Conservation (phyloP, 108 stramenopile species). For the Nannochloropsis gaditana region DNA sequence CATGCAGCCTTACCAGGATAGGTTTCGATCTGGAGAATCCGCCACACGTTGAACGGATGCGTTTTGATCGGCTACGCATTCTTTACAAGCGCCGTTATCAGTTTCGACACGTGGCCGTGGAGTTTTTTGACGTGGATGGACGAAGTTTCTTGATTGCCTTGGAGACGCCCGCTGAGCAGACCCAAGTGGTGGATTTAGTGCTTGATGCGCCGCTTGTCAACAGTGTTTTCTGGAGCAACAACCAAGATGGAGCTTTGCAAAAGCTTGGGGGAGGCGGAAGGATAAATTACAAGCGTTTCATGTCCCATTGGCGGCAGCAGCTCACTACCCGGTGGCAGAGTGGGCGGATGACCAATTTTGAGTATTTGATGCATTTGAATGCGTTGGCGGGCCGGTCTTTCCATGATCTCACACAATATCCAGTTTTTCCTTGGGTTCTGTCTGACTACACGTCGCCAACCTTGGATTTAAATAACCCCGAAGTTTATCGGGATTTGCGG, state of each 20-base stretch:
- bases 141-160: constrained; percentile 40
- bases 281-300: constrained; percentile 43
- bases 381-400: constrained; percentile 55
- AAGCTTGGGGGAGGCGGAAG: not conserved
- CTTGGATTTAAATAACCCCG: constrained; percentile 68
- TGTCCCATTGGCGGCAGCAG: constrained; percentile 23
- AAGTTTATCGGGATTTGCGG: constrained; percentile 74
- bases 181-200: constrained; percentile 31
- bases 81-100: constrained; percentile 53
- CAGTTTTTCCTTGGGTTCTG: constrained; percentile 96
- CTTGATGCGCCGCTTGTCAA: constrained; percentile 26
- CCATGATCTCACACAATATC: constrained; percentile 65
- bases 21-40: constrained; percentile 6
- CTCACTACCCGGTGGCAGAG: constrained; percentile 40
- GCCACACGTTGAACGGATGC: not conserved
- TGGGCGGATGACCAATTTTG: constrained; percentile 49
- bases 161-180: constrained; percentile 27
- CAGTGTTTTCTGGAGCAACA: constrained; percentile 39
- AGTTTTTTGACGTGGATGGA: constrained; percentile 48
- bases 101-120: constrained; percentile 47
- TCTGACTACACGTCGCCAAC: constrained; percentile 68
- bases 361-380: constrained; percentile 56
- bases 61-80: constrained; percentile 26
- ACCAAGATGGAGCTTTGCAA: constrained; percentile 19
- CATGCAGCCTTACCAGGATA: not conserved